phyloP scores from a whole-genome alignment of 768 basidiomycete species.

The Xerocomellus chrysenteron region DNA sequence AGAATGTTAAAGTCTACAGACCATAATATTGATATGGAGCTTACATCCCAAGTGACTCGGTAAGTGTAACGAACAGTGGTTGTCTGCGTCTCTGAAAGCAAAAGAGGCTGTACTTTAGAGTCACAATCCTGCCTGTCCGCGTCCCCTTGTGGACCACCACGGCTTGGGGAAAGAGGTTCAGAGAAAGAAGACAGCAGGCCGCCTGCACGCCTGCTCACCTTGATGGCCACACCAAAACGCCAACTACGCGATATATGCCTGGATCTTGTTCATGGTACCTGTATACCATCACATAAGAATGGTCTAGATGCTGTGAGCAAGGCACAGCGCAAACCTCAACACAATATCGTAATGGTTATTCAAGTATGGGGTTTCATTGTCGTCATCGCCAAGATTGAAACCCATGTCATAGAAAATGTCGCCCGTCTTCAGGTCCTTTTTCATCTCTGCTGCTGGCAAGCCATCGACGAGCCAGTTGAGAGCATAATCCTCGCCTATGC shows the following conservation, averaged over 20 bases:
- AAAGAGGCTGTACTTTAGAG: constrained; percentile 43
- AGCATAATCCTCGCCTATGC: constrained; percentile 89
- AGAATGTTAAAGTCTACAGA: background rate
- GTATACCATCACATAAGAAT: constrained; percentile 12
- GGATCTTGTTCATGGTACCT: constrained; percentile 80
- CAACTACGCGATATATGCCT: constrained; percentile 82
- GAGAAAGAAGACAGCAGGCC: background rate
- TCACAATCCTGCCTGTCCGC: constrained; percentile 50
- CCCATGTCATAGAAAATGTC: constrained; percentile 92
- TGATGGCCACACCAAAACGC: constrained; percentile 82
- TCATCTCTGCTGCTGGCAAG: constrained; percentile 92
- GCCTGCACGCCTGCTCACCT: constrained; percentile 31
- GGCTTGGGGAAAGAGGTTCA: constrained; percentile 38
- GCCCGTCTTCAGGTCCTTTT: constrained; percentile 71
- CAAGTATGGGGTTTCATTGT: constrained; percentile 64
- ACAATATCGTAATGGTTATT: constrained; percentile 95
- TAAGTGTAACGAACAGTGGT: constrained; percentile 85
- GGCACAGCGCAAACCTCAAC: constrained; percentile 49
- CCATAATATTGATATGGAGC: constrained; percentile 23
- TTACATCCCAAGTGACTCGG: constrained; percentile 80
- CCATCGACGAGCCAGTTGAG: constrained; percentile 96
- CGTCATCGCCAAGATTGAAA: constrained; percentile 84
- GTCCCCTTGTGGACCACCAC: constrained; percentile 56
- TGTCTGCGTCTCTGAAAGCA: constrained; percentile 56
- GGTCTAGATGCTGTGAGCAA: background rate